A percentile compares a stretch with the other conserved stretches of the same genome.
phyloP scores from a whole-genome alignment of 2,329 filamentous ascomycete genomes.

The Ramularia endophylla region DNA sequence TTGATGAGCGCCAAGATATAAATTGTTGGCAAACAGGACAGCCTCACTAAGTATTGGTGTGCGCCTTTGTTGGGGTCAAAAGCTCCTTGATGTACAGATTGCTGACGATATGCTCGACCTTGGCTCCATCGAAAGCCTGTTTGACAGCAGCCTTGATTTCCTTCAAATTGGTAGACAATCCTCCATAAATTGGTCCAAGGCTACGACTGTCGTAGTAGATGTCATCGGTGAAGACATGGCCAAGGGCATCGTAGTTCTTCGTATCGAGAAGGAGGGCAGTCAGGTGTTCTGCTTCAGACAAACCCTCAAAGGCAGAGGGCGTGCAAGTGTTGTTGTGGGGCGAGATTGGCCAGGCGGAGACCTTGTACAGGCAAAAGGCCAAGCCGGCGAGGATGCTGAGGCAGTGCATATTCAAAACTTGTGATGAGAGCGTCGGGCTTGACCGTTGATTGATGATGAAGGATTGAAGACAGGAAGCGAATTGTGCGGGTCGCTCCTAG shows the following conservation, averaged over 20 bases:
- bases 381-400: no score
- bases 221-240: slow-evolving; percentile 10
- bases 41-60: no score
- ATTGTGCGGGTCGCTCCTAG: no score
- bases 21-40: no score
- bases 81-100: slow-evolving; percentile 12
- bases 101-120: slow-evolving; percentile 9
- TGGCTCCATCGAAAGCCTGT: slow-evolving; percentile 4
- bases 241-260: slow-evolving; percentile 12
- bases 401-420: no score
- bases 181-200: slow-evolving; percentile 7
- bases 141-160: slow-evolving; percentile 6
- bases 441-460: no score
- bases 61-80: slow-evolving; percentile 7
- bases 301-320: slow-evolving; percentile 7
- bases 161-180: slow-evolving; percentile 8
- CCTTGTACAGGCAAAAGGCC: no score
- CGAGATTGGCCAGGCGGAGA: no score
- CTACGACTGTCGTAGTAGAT: slow-evolving; percentile 10
- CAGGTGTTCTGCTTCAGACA: slow-evolving; percentile 16
- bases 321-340: no score
- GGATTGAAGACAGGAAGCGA: no score
- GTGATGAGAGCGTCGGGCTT: no score
- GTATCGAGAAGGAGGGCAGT: slow-evolving; percentile 9
- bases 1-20: no score